phyloP scores from a whole-genome alignment of 352 stramenopile genomes.

The Phytophthora constricta region DNA sequence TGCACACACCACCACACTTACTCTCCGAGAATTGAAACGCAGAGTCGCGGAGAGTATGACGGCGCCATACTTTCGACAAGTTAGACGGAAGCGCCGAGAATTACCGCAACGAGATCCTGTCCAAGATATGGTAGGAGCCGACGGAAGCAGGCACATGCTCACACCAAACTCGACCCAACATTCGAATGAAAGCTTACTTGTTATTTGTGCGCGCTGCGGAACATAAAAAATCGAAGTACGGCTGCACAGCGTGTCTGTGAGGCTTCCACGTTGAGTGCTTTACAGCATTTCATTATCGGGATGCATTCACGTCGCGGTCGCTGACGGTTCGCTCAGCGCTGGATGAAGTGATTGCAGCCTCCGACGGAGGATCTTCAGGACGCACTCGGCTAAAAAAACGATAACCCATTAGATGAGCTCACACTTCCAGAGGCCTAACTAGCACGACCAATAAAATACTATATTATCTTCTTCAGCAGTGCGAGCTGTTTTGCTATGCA shows the following conservation, averaged over 20 bases:
- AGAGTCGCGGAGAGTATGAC: slow-evolving; percentile 4
- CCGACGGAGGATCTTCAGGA: background rate
- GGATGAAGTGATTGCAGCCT: background rate
- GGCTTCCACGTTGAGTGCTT: slow-evolving; percentile 24
- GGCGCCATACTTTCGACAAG: background rate
- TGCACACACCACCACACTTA: background rate
- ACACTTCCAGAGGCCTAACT: background rate
- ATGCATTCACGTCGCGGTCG: background rate
- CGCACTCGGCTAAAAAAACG: background rate
- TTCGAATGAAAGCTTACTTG: slow-evolving; percentile 2
- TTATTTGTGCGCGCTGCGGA: background rate
- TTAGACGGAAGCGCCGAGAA: slow-evolving; percentile 1
- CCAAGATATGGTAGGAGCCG: background rate
- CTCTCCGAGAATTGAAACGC: slow-evolving; percentile 9
- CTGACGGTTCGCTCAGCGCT: background rate
- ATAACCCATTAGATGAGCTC: background rate
- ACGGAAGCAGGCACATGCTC: background rate
- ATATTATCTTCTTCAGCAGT: background rate
- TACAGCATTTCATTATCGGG: slow-evolving; percentile 2
- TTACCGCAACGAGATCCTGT: background rate
- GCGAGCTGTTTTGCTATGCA: background rate
- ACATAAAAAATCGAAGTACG: background rate
- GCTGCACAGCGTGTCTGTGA: background rate
- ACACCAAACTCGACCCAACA: background rate
- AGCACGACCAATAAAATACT: background rate